Percentiles rank a stretch among this genome's conserved stretches.
Evolutionary conservation across 352 stramenopile species (phyloP).

Genomic region (Phytophthora ohioensis): DNA sequence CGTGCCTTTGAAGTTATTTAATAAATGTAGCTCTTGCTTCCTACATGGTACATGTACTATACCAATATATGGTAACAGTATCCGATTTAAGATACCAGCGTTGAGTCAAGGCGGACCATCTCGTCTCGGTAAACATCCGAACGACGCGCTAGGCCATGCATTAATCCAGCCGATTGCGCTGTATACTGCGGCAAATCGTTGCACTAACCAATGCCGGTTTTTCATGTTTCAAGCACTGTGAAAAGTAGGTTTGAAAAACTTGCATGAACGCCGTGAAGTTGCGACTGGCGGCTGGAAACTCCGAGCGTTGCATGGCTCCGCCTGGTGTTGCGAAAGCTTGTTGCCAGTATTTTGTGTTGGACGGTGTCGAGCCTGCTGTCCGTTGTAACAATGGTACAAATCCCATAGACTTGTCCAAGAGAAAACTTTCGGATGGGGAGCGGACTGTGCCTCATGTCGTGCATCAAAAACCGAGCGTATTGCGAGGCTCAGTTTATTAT

Average conservation of each 20-base stretch:
- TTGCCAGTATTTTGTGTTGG: slow-evolving; percentile 17
- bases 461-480: slow-evolving; percentile 27
- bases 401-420: slow-evolving; percentile 16
- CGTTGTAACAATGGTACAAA: slow-evolving; percentile 38
- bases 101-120: too few species aligned
- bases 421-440: slow-evolving; percentile 32
- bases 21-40: neutral
- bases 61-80: too few species aligned
- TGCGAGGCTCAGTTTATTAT: slow-evolving; percentile 29
- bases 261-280: neutral
- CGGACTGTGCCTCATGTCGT: slow-evolving; percentile 23
- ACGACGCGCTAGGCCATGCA: too few species aligned
- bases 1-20: slow-evolving; percentile 43
- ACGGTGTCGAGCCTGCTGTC: slow-evolving; percentile 15
- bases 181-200: slow-evolving; percentile 15
- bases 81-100: too few species aligned
- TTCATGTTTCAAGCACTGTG: slow-evolving; percentile 11
- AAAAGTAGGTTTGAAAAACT: too few species aligned
- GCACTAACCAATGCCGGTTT: neutral
- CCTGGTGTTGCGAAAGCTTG: slow-evolving; percentile 24
- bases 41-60: too few species aligned
- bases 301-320: slow-evolving; percentile 33
- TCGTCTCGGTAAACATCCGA: too few species aligned
- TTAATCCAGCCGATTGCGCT: neutral
- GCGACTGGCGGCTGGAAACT: slow-evolving; percentile 24